Evolutionary conservation across 305 asterid genomes (phyloP).

Genomic region (Ajuga reptans): DNA sequence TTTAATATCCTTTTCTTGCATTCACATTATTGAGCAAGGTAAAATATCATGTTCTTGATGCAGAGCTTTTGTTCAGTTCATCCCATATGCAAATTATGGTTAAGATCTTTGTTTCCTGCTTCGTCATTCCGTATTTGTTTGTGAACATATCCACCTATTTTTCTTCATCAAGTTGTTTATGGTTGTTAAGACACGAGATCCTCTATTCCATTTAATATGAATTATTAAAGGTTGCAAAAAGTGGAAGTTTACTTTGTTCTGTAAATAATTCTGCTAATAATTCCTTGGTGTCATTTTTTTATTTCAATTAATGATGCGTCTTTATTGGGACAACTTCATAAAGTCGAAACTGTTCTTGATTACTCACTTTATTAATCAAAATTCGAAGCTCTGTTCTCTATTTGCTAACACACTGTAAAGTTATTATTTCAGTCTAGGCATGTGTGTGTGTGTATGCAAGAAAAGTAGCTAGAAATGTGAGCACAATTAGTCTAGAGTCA

Average conservation of each 20-base stretch:
- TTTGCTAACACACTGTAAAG: conserved; percentile 29
- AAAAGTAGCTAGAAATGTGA: conserved; percentile 27
- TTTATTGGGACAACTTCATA: conserved; percentile 4
- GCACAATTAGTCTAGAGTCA: conserved; percentile 16
- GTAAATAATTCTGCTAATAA: background rate
- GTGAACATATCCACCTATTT: background rate
- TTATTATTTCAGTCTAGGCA: conserved; percentile 32
- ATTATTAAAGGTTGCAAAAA: background rate
- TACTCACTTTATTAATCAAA: conserved; percentile 2
- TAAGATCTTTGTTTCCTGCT: conserved; percentile 29
- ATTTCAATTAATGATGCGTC: background rate
- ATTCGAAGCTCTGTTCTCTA: background rate
- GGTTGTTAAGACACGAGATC: too few relatives aligned
- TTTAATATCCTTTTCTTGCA: background rate
- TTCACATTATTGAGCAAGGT: conserved; percentile 18
- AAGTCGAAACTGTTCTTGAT: conserved; percentile 8
- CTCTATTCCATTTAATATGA: too few relatives aligned
- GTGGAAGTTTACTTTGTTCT: background rate
- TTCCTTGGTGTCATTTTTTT: background rate
- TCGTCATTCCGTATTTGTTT: conserved; percentile 19
- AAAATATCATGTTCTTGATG: conserved; percentile 13
- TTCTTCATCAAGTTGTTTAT: background rate
- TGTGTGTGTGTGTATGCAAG: conserved; percentile 30
- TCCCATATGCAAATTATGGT: conserved; percentile 22
- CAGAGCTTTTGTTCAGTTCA: conserved; percentile 16